Evolutionary conservation across 1,139 yeast genomes (phyloP).

Genomic region (Taiozyma sp.): DNA sequence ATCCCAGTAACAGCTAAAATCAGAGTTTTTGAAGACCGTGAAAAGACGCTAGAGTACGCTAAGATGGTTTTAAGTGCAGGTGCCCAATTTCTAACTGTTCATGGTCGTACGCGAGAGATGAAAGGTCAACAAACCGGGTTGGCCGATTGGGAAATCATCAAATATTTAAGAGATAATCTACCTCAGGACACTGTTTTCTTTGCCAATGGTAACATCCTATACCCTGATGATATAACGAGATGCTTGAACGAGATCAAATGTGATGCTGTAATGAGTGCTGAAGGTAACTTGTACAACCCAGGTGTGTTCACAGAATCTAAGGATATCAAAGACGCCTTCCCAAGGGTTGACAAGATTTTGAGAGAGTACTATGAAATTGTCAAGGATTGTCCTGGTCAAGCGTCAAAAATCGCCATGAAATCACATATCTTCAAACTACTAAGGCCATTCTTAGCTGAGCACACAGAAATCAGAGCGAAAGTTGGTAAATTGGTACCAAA

Average conservation of each 20-base stretch:
- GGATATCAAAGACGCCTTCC: slow-evolving; percentile 64
- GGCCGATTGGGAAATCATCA: slow-evolving; percentile 87
- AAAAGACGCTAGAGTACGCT: slow-evolving; percentile 83
- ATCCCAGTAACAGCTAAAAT: slow-evolving; percentile 96
- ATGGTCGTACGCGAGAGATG: slow-evolving; percentile 96
- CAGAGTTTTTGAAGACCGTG: slow-evolving; percentile 81
- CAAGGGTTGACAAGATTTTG: slow-evolving; percentile 77
- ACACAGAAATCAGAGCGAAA: slow-evolving; percentile 71
- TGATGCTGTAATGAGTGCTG: slow-evolving; percentile 98
- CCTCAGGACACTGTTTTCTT: slow-evolving; percentile 85
- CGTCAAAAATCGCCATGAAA: slow-evolving; percentile 82
- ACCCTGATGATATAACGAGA: slow-evolving; percentile 72
- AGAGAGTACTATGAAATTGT: slow-evolving; percentile 90
- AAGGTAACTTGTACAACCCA: slow-evolving; percentile 90
- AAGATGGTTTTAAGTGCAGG: slow-evolving; percentile 91
- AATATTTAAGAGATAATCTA: slow-evolving; percentile 70
- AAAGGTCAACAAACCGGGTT: slow-evolving; percentile 94
- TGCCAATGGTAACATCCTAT: slow-evolving; percentile 88
- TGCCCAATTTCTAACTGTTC: slow-evolving; percentile 92
- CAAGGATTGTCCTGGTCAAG: slow-evolving; percentile 58
- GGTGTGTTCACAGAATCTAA: slow-evolving; percentile 56
- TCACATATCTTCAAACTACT: slow-evolving; percentile 87
- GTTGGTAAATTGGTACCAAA: slow-evolving; percentile 53
- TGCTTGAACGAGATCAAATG: slow-evolving; percentile 61
- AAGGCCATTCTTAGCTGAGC: slow-evolving; percentile 69